Evolutionary conservation across 2,329 filamentous ascomycete species (phyloP).

Genomic region (Thelonectria olida): DNA sequence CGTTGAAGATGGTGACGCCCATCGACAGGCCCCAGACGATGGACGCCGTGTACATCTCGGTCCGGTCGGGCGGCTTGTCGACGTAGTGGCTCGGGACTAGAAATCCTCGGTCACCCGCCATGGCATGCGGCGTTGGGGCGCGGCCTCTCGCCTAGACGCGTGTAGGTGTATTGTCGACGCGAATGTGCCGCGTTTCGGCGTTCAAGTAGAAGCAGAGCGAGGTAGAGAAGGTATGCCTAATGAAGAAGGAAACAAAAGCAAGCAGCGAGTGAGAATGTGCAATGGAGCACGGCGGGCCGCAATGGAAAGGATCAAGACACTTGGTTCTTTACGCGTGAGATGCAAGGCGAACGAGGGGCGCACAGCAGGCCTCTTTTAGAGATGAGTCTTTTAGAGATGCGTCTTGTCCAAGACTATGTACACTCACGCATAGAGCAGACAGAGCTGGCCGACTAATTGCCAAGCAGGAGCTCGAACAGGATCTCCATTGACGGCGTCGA

Average conservation of each 20-base stretch:
- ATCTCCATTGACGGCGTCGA: background rate
- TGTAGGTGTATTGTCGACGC: background rate
- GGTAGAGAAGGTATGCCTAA: no score
- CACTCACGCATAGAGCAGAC: background rate
- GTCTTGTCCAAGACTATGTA: background rate
- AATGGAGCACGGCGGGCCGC: no score
- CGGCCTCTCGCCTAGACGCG: background rate
- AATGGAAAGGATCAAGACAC: no score
- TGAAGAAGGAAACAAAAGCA: no score
- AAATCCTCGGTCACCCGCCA: constrained; percentile 22
- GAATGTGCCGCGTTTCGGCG: background rate
- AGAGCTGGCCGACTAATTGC: background rate
- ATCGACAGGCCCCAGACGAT: constrained; percentile 37
- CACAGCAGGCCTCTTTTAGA: no score
- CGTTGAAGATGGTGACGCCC: constrained; percentile 35
- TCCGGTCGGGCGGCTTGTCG: constrained; percentile 15
- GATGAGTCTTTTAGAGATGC: no score
- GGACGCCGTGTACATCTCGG: constrained; percentile 37
- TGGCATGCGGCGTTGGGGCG: background rate
- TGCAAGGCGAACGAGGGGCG: no score
- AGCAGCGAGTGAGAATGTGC: no score
- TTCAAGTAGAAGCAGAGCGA: no score
- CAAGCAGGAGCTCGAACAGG: background rate
- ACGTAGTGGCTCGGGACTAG: constrained; percentile 32
- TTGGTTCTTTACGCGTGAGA: no score